Base-by-base conservation (phyloP, 768 basidiomycete genomes). In the Pisolithus marmoratus region DNA sequence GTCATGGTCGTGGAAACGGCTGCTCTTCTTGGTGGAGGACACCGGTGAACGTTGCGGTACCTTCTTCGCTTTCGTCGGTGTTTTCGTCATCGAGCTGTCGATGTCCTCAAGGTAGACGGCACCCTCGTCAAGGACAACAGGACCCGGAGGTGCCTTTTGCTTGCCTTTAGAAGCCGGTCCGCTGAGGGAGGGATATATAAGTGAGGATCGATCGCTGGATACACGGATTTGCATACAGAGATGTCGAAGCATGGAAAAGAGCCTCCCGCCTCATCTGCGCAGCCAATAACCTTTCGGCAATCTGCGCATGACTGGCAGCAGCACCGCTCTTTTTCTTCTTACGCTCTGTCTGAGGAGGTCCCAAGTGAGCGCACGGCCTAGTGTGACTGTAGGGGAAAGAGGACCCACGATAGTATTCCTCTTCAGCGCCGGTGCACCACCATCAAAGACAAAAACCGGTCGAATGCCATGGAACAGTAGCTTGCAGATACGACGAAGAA, bases 371-470 rank as follows among this genome's bases (percentile, higher is more conserved):
- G 37, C 48, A 3, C 46, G 0, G 3, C 31, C 12, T n/a, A 17
- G 24, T 8, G 7, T 24, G 8, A 31, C n/a, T 5, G 20, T 36
- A 7, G 22, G 8, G 27, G 42, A 48, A 5, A 24, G 23, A 50
- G 48, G 11, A 71, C 87, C 51, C 59, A 93, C 94, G 58, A 99
- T 85, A 3, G 96, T 98, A 46, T 78, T 75, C 61, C 85, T 80
- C 74, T 99, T 99, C 61, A 99, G 68, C 11, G 74, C 80, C 3
- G 96, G 96, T 3, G 95, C 96, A 31, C 93, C 94, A 20, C 96
- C 96, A 68, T 99, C 96, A 63, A 99, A 99, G 12, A 99, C 94
- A 62, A 99, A 99, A 34, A 99, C 94, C 0, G 96, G 96, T 66
- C 90, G 94, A 65, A 98, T 95, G 12, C 96, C 96, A 63, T 96